Percentiles rank a stretch among this genome's conserved stretches.
Evolutionary conservation across 2,329 filamentous ascomycete species (phyloP).

Genomic region (Alternaria angustiovoidea): DNA sequence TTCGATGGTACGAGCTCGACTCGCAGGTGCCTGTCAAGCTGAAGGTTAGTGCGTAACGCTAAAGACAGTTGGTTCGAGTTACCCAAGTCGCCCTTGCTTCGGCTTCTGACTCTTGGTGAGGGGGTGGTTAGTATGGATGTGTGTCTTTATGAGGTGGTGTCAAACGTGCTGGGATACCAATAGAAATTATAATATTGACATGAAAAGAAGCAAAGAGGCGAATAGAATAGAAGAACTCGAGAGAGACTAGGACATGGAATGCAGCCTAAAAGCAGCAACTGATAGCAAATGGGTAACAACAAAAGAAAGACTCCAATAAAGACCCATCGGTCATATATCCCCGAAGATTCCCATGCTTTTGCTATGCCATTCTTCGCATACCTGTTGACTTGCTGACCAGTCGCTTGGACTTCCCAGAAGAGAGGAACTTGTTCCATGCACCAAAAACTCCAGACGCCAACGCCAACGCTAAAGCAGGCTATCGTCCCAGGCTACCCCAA

Average conservation of each 20-base stretch:
- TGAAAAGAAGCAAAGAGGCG: neutral
- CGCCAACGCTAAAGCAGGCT: constrained; percentile 27
- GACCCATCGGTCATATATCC: neutral
- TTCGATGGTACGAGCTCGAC: constrained; percentile 1
- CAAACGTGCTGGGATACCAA: neutral
- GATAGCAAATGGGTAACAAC: neutral
- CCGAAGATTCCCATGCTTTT: neutral
- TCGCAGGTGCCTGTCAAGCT: constrained; percentile 1
- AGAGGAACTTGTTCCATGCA: constrained; percentile 2
- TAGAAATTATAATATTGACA: constrained; percentile 1
- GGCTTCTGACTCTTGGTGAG: neutral
- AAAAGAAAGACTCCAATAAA: neutral
- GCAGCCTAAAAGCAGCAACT: constrained; percentile 1
- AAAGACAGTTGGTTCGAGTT: neutral
- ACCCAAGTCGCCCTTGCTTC: neutral
- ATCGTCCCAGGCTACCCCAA: constrained; percentile 7
- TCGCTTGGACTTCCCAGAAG: constrained; percentile 4
- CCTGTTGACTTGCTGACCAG: neutral
- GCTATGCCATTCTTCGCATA: neutral
- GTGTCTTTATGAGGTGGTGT: neutral
- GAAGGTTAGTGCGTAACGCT: neutral
- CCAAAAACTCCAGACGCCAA: constrained; percentile 12
- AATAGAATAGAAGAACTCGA: neutral
- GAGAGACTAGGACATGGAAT: neutral
- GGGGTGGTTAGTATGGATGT: neutral